Conservation (phyloP, 1,139 yeast genomes). For the Geotrichum histeridarum region DNA sequence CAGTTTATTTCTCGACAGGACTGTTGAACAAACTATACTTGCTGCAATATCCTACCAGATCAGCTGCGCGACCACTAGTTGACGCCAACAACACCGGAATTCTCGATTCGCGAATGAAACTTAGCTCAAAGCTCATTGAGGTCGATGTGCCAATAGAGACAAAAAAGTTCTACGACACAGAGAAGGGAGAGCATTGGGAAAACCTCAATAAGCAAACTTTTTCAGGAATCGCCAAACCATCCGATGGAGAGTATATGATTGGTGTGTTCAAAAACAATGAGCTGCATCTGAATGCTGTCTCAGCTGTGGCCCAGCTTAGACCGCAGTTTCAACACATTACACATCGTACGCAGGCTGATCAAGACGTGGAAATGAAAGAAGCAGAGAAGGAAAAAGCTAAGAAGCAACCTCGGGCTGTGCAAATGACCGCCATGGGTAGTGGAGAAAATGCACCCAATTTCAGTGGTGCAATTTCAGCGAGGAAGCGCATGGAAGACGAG, state of each 20-base stretch:
- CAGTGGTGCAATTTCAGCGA: slow-evolving; percentile 74
- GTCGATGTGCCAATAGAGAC: slow-evolving; percentile 69
- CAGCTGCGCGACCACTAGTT: slow-evolving; percentile 46
- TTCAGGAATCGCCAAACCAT: slow-evolving; percentile 58
- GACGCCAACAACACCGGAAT: slow-evolving; percentile 43
- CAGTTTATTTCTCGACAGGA: slow-evolving; percentile 48
- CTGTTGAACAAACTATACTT: slow-evolving; percentile 39
- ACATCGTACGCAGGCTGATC: slow-evolving; percentile 39
- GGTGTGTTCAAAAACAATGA: slow-evolving; percentile 48
- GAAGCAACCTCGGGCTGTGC: slow-evolving; percentile 56
- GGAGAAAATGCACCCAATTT: slow-evolving; percentile 56
- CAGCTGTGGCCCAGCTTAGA: slow-evolving; percentile 68
- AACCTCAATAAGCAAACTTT: slow-evolving; percentile 55
- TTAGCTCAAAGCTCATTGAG: slow-evolving; percentile 55
- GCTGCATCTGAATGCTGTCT: slow-evolving; percentile 61
- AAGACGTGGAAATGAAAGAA: slow-evolving; percentile 33
- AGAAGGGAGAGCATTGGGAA: slow-evolving; percentile 60
- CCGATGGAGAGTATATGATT: slow-evolving; percentile 54
- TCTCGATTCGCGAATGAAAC: slow-evolving; percentile 54
- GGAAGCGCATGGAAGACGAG: slow-evolving; percentile 75
- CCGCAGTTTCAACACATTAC: slow-evolving; percentile 76
- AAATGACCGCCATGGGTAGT: slow-evolving; percentile 69
- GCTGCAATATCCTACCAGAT: slow-evolving; percentile 72
- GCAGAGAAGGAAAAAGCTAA: slow-evolving; percentile 42
- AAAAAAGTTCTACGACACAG: slow-evolving; percentile 56